Conservation (phyloP, 2,329 filamentous ascomycete species). For the Westerdykella ornata region DNA sequence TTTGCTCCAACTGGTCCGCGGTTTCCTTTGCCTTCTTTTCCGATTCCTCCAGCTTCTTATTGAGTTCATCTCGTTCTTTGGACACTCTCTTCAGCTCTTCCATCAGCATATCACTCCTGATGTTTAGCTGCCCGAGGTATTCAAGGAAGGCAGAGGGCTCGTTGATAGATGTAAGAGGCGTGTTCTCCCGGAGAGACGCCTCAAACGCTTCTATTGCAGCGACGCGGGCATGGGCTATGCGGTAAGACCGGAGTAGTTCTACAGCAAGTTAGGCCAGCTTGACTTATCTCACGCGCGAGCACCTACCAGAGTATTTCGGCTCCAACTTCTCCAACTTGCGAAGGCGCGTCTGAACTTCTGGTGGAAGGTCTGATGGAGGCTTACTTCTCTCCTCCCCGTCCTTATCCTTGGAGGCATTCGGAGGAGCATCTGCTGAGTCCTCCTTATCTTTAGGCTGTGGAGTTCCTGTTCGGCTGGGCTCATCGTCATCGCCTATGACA, state of each 20-base stretch:
- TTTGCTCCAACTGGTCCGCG: conserved; percentile 56
- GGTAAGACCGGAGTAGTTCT: conserved; percentile 88
- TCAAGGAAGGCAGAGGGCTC: conserved; percentile 81
- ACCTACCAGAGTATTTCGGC: conserved; percentile 69
- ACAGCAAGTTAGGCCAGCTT: conserved; percentile 12
- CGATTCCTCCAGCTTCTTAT: conserved; percentile 65
- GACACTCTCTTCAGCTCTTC: conserved; percentile 86
- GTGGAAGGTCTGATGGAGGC: conserved; percentile 48
- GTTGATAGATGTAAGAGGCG: conserved; percentile 78
- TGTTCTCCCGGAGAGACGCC: conserved; percentile 82
- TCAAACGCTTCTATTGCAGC: conserved; percentile 91
- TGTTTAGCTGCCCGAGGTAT: conserved; percentile 78
- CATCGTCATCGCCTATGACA: conserved; percentile 75
- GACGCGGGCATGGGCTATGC: conserved; percentile 80
- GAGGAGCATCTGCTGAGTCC: conserved; percentile 15
- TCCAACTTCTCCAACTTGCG: conserved; percentile 88
- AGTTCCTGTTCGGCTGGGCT: conserved; percentile 55
- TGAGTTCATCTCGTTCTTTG: conserved; percentile 70
- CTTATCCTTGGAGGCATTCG: conserved; percentile 24
- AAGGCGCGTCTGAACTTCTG: conserved; percentile 67
- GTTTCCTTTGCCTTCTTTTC: conserved; percentile 58
- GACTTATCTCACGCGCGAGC: neutral
- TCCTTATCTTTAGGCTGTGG: conserved; percentile 46
- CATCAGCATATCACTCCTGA: conserved; percentile 88
- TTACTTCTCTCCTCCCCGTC: conserved; percentile 25